A percentile compares a stretch with the other conserved stretches of the same genome.
These are phyloP conservation scores for Laetiporus sulphureus DNA, from an alignment of 1,284 basidiomycete genomes.

Conservation along the genomic window DNA sequence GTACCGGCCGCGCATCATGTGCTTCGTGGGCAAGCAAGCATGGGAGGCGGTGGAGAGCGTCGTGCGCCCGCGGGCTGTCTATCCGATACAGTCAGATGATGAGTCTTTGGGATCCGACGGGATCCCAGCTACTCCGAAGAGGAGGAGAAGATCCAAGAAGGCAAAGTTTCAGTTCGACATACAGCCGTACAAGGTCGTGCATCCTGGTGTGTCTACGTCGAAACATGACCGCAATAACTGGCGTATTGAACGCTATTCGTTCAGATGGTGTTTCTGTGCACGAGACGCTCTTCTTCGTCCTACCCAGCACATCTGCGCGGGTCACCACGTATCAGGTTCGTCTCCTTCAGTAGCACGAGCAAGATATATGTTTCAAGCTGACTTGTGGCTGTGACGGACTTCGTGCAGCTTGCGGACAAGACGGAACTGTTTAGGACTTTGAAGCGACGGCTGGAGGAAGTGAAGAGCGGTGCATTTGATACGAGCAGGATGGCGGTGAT, in stretches of 20 bases:
- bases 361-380: not conserved
- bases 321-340: slow-evolving; percentile 57
- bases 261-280: slow-evolving; percentile 5
- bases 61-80: not conserved
- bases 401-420: slow-evolving; percentile 25
- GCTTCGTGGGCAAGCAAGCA: slow-evolving; percentile 71
- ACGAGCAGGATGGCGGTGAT: slow-evolving; percentile 18
- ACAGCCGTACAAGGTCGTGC: slow-evolving; percentile 45
- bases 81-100: not conserved
- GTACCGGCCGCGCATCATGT: slow-evolving; percentile 54
- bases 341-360: not conserved
- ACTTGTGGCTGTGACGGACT: not conserved
- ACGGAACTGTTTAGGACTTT: slow-evolving; percentile 22
- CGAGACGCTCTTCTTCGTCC: slow-evolving; percentile 61
- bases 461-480: slow-evolving; percentile 20
- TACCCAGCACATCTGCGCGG: slow-evolving; percentile 62
- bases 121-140: not conserved
- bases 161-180: slow-evolving; percentile 24
- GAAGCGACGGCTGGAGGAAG: slow-evolving; percentile 17
- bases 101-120: not conserved
- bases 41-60: slow-evolving; percentile 34
- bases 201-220: slow-evolving; percentile 8
- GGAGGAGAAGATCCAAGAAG: not conserved
- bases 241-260: not conserved
- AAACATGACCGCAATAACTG: not conserved